Evolutionary conservation across 768 basidiomycete genomes (phyloP), one percentile per base, ranked within the genome.

Genomic region (Cystofilobasidium bisporidii): DNA sequence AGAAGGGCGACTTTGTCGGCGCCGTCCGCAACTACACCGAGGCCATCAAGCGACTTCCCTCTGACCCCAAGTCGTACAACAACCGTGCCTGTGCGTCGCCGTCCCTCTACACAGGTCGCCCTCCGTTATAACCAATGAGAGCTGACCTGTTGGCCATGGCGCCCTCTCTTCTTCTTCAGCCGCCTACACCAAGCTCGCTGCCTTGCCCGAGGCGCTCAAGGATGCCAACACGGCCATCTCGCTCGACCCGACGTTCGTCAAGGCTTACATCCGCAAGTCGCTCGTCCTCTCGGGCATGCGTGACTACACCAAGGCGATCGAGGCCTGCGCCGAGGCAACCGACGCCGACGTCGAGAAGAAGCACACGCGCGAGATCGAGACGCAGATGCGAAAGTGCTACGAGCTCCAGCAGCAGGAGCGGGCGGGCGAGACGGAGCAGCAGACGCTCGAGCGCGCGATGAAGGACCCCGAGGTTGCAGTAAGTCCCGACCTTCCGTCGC

Each of bases 11-110:
- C 77, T 99, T 92, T 77, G 93, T 85, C 15, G 85, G 82, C 15
- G 88, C 94, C 0, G 93, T 99, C 72, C 91, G 89, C 80, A 81
- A 83, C 45, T 99, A 99, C 80, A 83, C 88, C 43, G 96, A 99
- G 79, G 88, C 91, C 70, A 96, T 98, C 82, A 97, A 97, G 80
- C 87, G 96, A 60, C 86, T 90, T 73, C 94, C 96, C 48, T 76
- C 78, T 43, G 96, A 99, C 75, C 83, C 94, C 18, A 83, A 87
- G 71, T 92, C 89, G 12, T 99, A 97, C 81, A 98, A 94, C 77
- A 99, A 99, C 80, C 87, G 96, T 59, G 91, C 96, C n/a, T 87
- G 91, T 33, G 93, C 91, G 28, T 69, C 63, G 50, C 57, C 61
- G 43, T n/a, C n/a, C n/a, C n/a, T n/a, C n/a, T n/a, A n/a, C n/a